Base-by-base conservation (phyloP, 2,329 filamentous ascomycete genomes). In the Parasarocladium wereldwijsianum region DNA sequence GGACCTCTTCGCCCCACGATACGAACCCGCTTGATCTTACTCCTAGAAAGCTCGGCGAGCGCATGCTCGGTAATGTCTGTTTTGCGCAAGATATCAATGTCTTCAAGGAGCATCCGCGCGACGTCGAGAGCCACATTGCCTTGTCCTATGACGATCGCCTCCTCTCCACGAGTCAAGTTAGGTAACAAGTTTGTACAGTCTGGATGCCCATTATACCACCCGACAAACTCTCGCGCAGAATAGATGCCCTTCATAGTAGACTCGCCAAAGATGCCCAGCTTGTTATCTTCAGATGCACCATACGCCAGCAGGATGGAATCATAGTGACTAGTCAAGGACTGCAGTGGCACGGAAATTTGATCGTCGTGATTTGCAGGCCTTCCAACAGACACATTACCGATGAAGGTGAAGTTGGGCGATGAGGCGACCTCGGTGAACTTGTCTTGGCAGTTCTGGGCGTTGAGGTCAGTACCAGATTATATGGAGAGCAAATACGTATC, bases 171-270 rank as follows among this genome's bases (percentile, higher is more conserved):
- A 1, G 72, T 68, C 16, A 96, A 64, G 45, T 84, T 70, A 0
- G 85, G 81, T n/a, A 67, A 59, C 6, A 93, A 57, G 41, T 67
- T 53, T 13, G 77, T 68, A 46, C 81, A 81, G 42, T 92, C 81
- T 0, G 90, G 90, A 3, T 93, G 64, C 3, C 90, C 90, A 51
- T 98, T 98, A 54, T 98, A 98, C 90, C 90, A 98, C 12, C 86
- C 90, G 2, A 98, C 90, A 49, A 96, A 94, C 22, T 85, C 78
- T 17, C 90, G 72, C 3, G 90, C 90, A 6, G 86, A 93, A 48
- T 85, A 78, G 12, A 96, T 73, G 3, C 82, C 83, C 16, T 64
- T 60, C 6, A 90, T 57, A 5, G 55, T 51, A 4, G 76, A 66
- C 45, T 98, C 90, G 7, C 87, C 86, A 0, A 79, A 74, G 20